phyloP scores from a whole-genome alignment of 768 basidiomycete genomes.

The Suillus variegatus region DNA sequence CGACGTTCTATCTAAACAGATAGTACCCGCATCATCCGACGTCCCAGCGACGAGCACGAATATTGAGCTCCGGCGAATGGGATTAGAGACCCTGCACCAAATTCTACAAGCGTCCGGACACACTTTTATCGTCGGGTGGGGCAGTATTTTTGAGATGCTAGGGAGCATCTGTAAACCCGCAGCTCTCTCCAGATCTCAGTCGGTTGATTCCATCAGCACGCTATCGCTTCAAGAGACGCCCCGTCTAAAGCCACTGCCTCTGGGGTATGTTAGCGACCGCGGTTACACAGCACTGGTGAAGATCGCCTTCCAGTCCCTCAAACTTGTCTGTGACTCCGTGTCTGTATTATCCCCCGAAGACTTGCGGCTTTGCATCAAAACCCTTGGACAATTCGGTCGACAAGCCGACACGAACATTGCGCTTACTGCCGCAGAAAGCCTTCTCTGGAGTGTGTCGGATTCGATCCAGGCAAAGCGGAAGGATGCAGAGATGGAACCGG shows the following conservation, averaged over 20 bases:
- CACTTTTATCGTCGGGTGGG: conserved; percentile 91
- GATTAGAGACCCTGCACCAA: conserved; percentile 84
- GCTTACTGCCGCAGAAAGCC: conserved; percentile 87
- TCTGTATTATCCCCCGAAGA: conserved; percentile 79
- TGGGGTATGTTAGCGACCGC: conserved; percentile 64
- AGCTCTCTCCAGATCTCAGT: conserved; percentile 34
- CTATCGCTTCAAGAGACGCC: conserved; percentile 39
- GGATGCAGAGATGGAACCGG: conserved; percentile 57
- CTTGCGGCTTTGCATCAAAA: conserved; percentile 85
- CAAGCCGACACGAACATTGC: conserved; percentile 97
- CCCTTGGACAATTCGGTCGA: conserved; percentile 87
- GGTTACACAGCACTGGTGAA: conserved; percentile 78
- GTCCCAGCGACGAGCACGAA: conserved; percentile 43
- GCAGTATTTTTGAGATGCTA: conserved; percentile 89
- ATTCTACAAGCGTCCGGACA: conserved; percentile 92
- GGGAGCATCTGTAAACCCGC: conserved; percentile 79
- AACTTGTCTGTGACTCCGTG: conserved; percentile 91
- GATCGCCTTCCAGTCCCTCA: conserved; percentile 92
- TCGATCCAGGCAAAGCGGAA: conserved; percentile 87
- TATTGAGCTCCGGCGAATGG: conserved; percentile 85
- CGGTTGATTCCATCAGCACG: conserved; percentile 44
- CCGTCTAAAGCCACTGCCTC: conserved; percentile 47
- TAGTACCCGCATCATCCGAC: conserved; percentile 45
- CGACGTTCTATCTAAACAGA: conserved; percentile 81
- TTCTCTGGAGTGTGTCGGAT: conserved; percentile 96